Evolutionary conservation across 805 yeast species (phyloP).

Genomic region (Candida yuanshanica): DNA sequence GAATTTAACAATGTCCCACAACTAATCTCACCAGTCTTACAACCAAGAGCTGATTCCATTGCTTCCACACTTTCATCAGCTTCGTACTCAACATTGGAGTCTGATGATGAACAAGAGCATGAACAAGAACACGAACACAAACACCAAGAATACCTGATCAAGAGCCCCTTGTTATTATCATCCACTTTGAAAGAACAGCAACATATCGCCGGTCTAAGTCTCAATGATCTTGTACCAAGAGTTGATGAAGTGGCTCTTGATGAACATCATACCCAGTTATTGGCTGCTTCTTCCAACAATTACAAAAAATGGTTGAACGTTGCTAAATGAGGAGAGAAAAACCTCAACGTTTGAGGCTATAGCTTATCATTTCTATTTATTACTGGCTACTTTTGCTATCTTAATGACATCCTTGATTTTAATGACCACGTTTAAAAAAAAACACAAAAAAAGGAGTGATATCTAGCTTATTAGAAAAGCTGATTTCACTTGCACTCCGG

Average conservation of each 20-base stretch:
- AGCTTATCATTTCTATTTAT: neutral
- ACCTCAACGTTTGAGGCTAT: neutral
- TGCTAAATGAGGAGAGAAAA: slow-evolving; percentile 1
- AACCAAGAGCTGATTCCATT: slow-evolving; percentile 23
- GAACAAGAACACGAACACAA: slow-evolving; percentile 11
- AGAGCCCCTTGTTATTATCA: slow-evolving; percentile 22
- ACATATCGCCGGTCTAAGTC: slow-evolving; percentile 20
- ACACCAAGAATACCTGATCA: slow-evolving; percentile 23
- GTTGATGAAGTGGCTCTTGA: slow-evolving; percentile 6
- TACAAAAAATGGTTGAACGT: slow-evolving; percentile 26
- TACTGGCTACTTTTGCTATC: neutral
- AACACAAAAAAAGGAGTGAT: neutral
- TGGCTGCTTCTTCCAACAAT: slow-evolving; percentile 25
- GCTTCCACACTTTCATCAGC: slow-evolving; percentile 7
- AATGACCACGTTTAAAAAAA: neutral
- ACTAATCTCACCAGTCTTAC: slow-evolving; percentile 25
- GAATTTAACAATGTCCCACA: slow-evolving; percentile 24
- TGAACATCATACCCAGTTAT: slow-evolving; percentile 16
- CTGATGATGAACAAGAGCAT: slow-evolving; percentile 8
- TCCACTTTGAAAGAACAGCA: slow-evolving; percentile 20
- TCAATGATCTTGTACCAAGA: slow-evolving; percentile 20
- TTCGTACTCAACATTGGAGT: slow-evolving; percentile 5
- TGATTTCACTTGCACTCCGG: neutral
- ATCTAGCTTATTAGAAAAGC: neutral
- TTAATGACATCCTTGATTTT: slow-evolving; percentile 1